These are phyloP conservation scores for Cercospora citrullina DNA, from an alignment of 2,329 filamentous ascomycete genomes.

Conservation along the genomic window DNA sequence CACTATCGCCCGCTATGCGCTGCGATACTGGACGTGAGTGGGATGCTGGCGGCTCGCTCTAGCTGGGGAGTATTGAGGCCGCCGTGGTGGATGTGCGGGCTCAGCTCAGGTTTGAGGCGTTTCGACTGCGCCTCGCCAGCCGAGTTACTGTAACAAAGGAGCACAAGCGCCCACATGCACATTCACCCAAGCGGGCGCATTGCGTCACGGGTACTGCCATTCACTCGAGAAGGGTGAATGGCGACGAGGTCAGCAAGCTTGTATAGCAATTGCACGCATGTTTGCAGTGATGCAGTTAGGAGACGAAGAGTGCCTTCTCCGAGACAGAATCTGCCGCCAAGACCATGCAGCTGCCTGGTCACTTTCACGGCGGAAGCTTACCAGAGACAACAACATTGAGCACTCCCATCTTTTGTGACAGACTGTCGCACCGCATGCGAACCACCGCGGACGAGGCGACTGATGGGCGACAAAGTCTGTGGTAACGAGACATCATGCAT, in stretches of 20 bases:
- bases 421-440: background rate
- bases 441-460: background rate
- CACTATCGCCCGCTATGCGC: background rate
- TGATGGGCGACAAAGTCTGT: background rate
- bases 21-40: background rate
- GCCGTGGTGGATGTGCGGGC: background rate
- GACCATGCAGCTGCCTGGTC: background rate
- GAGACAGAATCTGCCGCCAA: background rate
- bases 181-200: background rate
- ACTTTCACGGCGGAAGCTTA: background rate
- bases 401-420: background rate
- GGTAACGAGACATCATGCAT: background rate
- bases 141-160: background rate
- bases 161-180: background rate
- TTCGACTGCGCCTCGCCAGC: background rate
- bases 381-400: background rate
- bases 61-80: background rate
- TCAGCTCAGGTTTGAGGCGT: background rate
- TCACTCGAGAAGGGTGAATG: background rate
- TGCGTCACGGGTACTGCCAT: background rate
- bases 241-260: background rate
- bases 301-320: background rate
- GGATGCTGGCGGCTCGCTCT: background rate
- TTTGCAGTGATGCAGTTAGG: background rate
- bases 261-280: background rate